Evolutionary conservation across 2,329 filamentous ascomycete species (phyloP), one percentile per base, ranked within the genome.

Genomic region (Seiridium cupressi): DNA sequence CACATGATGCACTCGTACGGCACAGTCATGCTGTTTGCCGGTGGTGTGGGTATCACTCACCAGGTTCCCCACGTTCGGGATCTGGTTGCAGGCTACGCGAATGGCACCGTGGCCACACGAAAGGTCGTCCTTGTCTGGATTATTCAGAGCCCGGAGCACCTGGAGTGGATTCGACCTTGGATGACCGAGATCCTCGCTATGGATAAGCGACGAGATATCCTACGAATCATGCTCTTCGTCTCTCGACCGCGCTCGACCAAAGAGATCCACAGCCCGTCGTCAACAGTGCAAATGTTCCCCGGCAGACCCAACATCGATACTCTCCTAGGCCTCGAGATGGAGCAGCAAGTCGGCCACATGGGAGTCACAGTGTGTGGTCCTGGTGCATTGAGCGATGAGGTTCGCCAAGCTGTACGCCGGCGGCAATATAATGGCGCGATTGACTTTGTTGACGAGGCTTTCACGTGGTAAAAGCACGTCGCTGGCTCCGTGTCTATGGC

Each of bases 251-350:
- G 89, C 46, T 90, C 87, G 53, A 92, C 88, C 51, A 92, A 92
- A 79, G 90, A 93, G 74, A 92, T 93, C 58, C 89, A 92, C 78
- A 90, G 87, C 66, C 90, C 90, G 2, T 89, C 86, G 42, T 84
- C 88, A 1, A 92, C 88, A 18, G 90, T 94, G 10, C 90, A 93
- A 72, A 93, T 93, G 90, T 92, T 92, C 80, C 90, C 90, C 4
- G 90, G 90, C 13, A 82, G 89, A 66, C 89, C 89, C 18, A 91
- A 92, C 72, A 87, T 92, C 57, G 84, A 88, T 64, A 89, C 89
- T 1, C 79, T 93, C 13, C 78, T 93, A 61, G 83, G 87, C 59
- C 86, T 87, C 68, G 90, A 93, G 79, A 88, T 91, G 78, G 87
- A 90, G 75, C 83, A 85, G 68, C 89, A 91, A 68, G 79, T 93